Evolutionary conservation across 2,329 filamentous ascomycete genomes (phyloP).

Genomic region (Cercospora citrullina): DNA sequence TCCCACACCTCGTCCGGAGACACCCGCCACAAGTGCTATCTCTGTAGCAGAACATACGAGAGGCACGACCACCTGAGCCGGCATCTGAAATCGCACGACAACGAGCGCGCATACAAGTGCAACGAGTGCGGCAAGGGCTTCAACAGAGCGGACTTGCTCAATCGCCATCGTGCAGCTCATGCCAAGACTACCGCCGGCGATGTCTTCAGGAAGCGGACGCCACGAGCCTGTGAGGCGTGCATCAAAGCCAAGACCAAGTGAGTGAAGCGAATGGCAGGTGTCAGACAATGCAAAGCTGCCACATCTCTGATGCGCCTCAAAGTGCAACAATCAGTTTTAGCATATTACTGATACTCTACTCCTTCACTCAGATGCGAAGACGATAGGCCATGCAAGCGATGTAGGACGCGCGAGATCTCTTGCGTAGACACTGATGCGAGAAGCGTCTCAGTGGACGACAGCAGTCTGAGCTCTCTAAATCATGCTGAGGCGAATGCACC

Average conservation of each 20-base stretch:
- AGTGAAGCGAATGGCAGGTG: not conserved
- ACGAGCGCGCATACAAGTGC: conserved; percentile 31
- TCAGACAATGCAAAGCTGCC: not conserved
- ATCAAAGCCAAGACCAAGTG: conserved; percentile 31
- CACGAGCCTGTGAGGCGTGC: conserved; percentile 30
- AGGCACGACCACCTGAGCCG: conserved; percentile 30
- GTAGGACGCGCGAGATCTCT: conserved; percentile 24
- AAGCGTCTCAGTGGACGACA: conserved; percentile 13
- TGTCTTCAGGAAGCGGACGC: conserved; percentile 28
- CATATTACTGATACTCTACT: not conserved
- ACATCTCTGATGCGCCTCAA: not conserved
- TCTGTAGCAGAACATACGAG: conserved; percentile 32
- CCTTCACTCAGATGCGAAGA: conserved; percentile 27
- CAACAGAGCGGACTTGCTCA: conserved; percentile 34
- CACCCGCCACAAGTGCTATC: conserved; percentile 28
- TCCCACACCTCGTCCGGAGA: conserved; percentile 15
- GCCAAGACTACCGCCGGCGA: conserved; percentile 26
- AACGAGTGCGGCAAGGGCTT: conserved; percentile 34
- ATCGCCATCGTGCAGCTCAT: conserved; percentile 32
- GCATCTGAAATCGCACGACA: conserved; percentile 34
- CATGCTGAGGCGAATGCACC: not conserved
- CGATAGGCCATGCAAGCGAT: conserved; percentile 32
- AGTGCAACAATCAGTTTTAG: not conserved
- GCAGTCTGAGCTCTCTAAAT: not conserved
- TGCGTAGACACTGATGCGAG: conserved; percentile 31